A percentile compares a stretch with the other conserved stretches of the same genome.
These are phyloP conservation scores for Dimargaris xerosporica DNA, from an alignment of 192 early-diverging fungal species.

Conservation along the genomic window DNA sequence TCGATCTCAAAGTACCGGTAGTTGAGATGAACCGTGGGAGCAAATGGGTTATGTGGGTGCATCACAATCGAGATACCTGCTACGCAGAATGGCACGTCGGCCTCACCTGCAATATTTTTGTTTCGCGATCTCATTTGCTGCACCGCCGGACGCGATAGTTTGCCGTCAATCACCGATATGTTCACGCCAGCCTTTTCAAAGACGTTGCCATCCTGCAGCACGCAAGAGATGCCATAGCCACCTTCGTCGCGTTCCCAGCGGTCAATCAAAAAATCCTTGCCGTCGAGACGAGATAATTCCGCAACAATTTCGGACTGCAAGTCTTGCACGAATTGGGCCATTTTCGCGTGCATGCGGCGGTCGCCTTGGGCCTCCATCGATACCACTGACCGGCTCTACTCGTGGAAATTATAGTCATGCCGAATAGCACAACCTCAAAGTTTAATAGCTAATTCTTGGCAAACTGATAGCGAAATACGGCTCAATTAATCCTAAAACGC, in stretches of 20 bases:
- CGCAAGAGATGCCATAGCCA: conserved; percentile 82
- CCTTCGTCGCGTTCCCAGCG: conserved; percentile 80
- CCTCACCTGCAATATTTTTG: conserved; percentile 38
- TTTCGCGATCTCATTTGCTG: conserved; percentile 84
- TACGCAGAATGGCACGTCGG: conserved; percentile 64
- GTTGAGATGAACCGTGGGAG: conserved; percentile 94
- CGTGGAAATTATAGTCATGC: too few relatives aligned
- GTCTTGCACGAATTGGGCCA: conserved; percentile 62
- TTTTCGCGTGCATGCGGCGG: conserved; percentile 19
- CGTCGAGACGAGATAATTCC: conserved; percentile 45
- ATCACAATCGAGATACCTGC: conserved; percentile 85
- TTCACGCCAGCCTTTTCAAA: conserved; percentile 98
- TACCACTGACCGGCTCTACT: too few relatives aligned
- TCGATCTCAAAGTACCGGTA: conserved; percentile 94
- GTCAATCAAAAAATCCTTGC: conserved; percentile 54
- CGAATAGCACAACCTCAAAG: too few relatives aligned
- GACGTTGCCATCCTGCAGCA: conserved; percentile 79
- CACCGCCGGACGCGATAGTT: conserved; percentile 58
- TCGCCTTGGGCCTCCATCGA: too few relatives aligned
- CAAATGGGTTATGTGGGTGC: conserved; percentile 89
- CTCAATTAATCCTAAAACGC: too few relatives aligned
- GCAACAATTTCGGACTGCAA: conserved; percentile 64
- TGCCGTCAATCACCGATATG: conserved; percentile 74
- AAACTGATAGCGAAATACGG: too few relatives aligned
- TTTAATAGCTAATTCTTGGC: too few relatives aligned